Conservation (phyloP, 306 rosid species). For the Senna tora region DNA sequence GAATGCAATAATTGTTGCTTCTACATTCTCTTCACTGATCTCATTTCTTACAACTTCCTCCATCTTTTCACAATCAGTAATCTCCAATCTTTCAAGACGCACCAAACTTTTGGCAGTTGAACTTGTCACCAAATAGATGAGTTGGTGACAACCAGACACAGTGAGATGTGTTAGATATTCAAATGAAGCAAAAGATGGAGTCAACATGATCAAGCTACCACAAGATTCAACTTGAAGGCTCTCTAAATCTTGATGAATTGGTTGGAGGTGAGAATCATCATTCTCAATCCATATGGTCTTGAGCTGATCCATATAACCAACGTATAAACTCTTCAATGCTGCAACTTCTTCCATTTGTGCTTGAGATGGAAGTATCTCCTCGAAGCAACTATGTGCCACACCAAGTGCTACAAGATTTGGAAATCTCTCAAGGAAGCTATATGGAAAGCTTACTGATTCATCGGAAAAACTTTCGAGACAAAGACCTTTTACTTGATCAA, state of each 20-base stretch:
- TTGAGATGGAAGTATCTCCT: not conserved
- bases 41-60: not conserved
- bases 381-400: not conserved
- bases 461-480: too few species aligned
- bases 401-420: not conserved
- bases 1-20: not conserved
- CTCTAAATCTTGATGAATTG: not conserved
- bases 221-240: not conserved
- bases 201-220: too few species aligned
- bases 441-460: not conserved
- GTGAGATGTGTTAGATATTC: too few species aligned
- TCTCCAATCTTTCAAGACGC: not conserved
- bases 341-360: not conserved
- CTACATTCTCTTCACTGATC: not conserved
- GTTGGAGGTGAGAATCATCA: not conserved
- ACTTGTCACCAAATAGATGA: not conserved
- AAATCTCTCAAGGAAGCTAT: not conserved
- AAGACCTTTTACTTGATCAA: too few species aligned
- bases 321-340: not conserved
- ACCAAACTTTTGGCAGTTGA: not conserved
- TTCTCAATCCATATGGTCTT: not conserved
- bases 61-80: not conserved
- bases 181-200: too few species aligned
- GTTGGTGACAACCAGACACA: not conserved
- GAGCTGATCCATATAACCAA: not conserved